A percentile compares a stretch with the other conserved stretches of the same genome.
These are phyloP conservation scores for Puccinia polysora DNA, from an alignment of 1,284 basidiomycete genomes.

Conservation along the genomic window DNA sequence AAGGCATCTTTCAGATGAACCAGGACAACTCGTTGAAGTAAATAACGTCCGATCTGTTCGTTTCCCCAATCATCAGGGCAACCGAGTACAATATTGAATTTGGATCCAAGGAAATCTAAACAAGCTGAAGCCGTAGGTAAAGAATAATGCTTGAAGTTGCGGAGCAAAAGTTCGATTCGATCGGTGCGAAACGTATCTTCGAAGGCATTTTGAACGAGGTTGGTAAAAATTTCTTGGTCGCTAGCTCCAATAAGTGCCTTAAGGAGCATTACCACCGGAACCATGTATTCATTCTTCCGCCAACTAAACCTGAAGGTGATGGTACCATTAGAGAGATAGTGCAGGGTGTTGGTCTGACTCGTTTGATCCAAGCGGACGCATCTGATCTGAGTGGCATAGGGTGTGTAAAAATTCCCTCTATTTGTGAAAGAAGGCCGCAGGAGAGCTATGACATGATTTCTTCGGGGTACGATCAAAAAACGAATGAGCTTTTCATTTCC, in stretches of 20 bases:
- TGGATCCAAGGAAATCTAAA: conserved; percentile 93
- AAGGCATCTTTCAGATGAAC: conserved; percentile 84
- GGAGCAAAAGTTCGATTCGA: conserved; percentile 92
- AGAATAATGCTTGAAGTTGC: conserved; percentile 89
- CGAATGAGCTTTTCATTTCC: conserved; percentile 98
- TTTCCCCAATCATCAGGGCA: conserved; percentile 93
- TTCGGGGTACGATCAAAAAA: conserved; percentile 83
- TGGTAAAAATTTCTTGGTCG: conserved; percentile 96
- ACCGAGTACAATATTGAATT: conserved; percentile 87
- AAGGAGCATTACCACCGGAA: conserved; percentile 92
- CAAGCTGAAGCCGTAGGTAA: conserved; percentile 88
- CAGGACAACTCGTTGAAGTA: conserved; percentile 79
- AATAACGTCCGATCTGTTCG: conserved; percentile 71
- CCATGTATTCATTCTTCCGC: conserved; percentile 98
- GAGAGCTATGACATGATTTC: conserved; percentile 84
- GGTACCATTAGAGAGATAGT: conserved; percentile 93
- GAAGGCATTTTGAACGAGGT: conserved; percentile 95
- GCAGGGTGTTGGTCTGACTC: conserved; percentile 87
- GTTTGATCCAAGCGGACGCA: conserved; percentile 88
- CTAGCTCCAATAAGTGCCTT: conserved; percentile 91
- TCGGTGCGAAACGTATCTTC: conserved; percentile 97
- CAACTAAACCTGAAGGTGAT: conserved; percentile 93
- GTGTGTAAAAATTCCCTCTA: conserved; percentile 90
- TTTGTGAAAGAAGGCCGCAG: conserved; percentile 80
- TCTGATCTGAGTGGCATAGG: conserved; percentile 89